These are phyloP conservation scores for Nitzschia palea DNA, from an alignment of 108 stramenopile genomes.

Conservation along the genomic window DNA sequence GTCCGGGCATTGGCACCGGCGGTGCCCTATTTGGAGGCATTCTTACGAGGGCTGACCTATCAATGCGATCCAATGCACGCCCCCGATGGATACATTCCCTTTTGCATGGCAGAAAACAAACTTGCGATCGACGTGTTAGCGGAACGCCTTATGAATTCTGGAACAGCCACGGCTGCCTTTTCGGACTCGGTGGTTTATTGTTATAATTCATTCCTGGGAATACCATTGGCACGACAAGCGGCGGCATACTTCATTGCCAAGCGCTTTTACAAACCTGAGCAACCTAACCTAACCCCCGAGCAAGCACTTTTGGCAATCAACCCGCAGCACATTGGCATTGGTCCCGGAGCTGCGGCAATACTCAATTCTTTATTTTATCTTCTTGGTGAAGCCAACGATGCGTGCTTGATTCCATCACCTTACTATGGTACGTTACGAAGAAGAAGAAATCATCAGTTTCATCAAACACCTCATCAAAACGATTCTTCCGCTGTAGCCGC, in stretches of 20 bases:
- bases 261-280: slow-evolving; percentile 42
- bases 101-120: slow-evolving; percentile 87
- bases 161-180: slow-evolving; percentile 71
- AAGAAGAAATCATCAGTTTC: no score
- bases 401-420: slow-evolving; percentile 88
- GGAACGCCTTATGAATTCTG: slow-evolving; percentile 58
- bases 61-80: slow-evolving; percentile 59
- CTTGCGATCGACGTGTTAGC: slow-evolving; percentile 68
- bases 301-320: slow-evolving; percentile 55
- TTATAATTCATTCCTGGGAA: slow-evolving; percentile 77
- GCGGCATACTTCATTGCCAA: slow-evolving; percentile 82
- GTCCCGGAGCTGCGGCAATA: slow-evolving; percentile 67
- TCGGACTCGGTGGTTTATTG: slow-evolving; percentile 72
- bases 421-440: slow-evolving; percentile 78
- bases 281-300: slow-evolving; percentile 37
- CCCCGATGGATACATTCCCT: slow-evolving; percentile 66
- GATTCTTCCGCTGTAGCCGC: slow-evolving; percentile 36
- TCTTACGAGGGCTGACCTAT: slow-evolving; percentile 61
- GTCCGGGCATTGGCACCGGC: slow-evolving; percentile 42
- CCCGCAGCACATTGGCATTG: slow-evolving; percentile 71
- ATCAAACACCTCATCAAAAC: not conserved
- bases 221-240: slow-evolving; percentile 73
- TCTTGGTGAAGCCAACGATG: slow-evolving; percentile 82
- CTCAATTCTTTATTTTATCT: slow-evolving; percentile 64
- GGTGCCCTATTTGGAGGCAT: slow-evolving; percentile 53